phyloP scores from a whole-genome alignment of 1,284 basidiomycete species.

The Calocybe gambosa region DNA sequence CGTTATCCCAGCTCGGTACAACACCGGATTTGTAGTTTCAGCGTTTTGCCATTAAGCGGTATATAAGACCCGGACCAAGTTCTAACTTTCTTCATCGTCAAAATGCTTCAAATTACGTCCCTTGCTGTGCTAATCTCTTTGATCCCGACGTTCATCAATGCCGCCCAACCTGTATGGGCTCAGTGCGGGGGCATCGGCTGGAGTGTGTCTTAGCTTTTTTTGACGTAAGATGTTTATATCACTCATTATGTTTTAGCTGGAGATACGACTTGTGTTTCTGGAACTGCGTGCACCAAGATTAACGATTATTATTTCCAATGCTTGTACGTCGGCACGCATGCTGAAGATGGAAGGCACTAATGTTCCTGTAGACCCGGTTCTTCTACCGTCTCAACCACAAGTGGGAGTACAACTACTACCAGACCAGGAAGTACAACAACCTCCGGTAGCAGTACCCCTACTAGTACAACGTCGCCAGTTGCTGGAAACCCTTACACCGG shows the following conservation, averaged over 20 bases:
- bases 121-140: slow-evolving; percentile 41
- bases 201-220: slow-evolving; percentile 30
- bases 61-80: slow-evolving; percentile 10
- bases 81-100: slow-evolving; percentile 7
- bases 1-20: slow-evolving; percentile 34
- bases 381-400: slow-evolving; percentile 13
- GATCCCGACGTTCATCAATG: slow-evolving; percentile 38
- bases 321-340: slow-evolving; percentile 31
- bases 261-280: slow-evolving; percentile 40
- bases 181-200: slow-evolving; percentile 50
- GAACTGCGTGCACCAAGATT: slow-evolving; percentile 31
- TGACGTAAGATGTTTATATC: not conserved
- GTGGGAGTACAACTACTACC: slow-evolving; percentile 18
- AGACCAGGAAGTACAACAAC: slow-evolving; percentile 10
- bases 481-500: slow-evolving; percentile 51
- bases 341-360: slow-evolving; percentile 5
- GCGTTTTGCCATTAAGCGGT: slow-evolving; percentile 5
- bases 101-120: slow-evolving; percentile 45
- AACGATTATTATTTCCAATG: slow-evolving; percentile 57
- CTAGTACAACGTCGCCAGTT: slow-evolving; percentile 29
- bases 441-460: slow-evolving; percentile 18
- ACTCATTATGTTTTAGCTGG: slow-evolving; percentile 29
- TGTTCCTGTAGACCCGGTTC: slow-evolving; percentile 23
- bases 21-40: slow-evolving; percentile 32
- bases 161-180: slow-evolving; percentile 36